Conservation (phyloP, 2,329 filamentous ascomycete species). For the Fusarium domesticum region DNA sequence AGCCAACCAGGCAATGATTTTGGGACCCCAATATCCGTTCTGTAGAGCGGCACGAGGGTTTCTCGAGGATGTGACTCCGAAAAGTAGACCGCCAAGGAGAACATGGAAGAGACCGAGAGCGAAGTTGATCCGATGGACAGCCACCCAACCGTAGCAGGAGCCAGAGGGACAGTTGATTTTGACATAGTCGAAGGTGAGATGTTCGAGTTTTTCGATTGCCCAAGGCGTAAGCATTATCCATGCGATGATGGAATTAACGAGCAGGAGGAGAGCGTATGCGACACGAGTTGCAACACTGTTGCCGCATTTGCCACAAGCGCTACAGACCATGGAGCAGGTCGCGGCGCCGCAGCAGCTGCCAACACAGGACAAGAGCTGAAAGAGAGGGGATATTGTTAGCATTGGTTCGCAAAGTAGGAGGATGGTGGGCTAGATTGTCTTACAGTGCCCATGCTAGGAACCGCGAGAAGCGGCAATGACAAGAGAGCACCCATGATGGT, state of each 20-base stretch:
- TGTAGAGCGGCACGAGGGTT: constrained; percentile 85
- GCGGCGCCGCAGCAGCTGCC: constrained; percentile 95
- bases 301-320: constrained; percentile 92
- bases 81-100: constrained; percentile 75
- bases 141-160: constrained; percentile 91
- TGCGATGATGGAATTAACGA: constrained; percentile 93
- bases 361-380: constrained; percentile 69
- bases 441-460: constrained; percentile 86
- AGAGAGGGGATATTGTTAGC: constrained; percentile 10
- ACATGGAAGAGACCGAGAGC: constrained; percentile 92
- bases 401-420: constrained; percentile 7
- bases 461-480: constrained; percentile 81
- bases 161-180: constrained; percentile 89
- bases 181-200: constrained; percentile 91
- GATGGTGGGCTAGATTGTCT: constrained; percentile 33
- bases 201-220: constrained; percentile 93
- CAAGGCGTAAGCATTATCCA: constrained; percentile 99
- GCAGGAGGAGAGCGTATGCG: constrained; percentile 89
- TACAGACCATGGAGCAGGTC: constrained; percentile 93
- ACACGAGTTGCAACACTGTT: constrained; percentile 97
- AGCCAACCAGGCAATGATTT: constrained; percentile 83
- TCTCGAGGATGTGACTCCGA: constrained; percentile 84
- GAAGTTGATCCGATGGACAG: constrained; percentile 97
- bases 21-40: constrained; percentile 99
- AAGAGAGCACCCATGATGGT: constrained; percentile 80